Evolutionary conservation across 2,329 filamentous ascomycete genomes (phyloP), one percentile per base, ranked within the genome.

Genomic region (Ampelomyces quisqualis): DNA sequence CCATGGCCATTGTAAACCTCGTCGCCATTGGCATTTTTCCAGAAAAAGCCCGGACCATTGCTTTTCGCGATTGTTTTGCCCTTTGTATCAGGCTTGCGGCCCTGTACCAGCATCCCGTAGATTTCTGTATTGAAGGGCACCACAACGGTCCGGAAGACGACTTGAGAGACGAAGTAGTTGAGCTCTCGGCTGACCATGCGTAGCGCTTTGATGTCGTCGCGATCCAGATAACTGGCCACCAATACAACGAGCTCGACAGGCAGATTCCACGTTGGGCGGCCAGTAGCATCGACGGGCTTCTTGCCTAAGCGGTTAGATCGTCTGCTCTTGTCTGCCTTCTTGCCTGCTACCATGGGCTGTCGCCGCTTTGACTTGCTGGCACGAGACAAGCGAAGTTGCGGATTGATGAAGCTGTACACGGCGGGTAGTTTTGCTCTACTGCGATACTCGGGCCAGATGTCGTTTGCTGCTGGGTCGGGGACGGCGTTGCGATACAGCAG

Each of bases 61-160:
- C 55, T 40, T 47, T 43, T 57, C 6, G 57, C 53, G 29, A 63
- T 62, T 32, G 58, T 62, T 43, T 69, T 69, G 11, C 60, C 66
- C 47, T 69, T 70, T 27, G 54, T 37, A 55, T 65, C 64, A 5
- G 47, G 55, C 36, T 64, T 60, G 17, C 57, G 57, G 19, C 64
- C 66, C 42, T 68, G 65, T 11, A 70, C 69, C 14, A 76, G 64
- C 65, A 76, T 77, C 30, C 75, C 76, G 58, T 80, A 84, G 17
- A 86, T 77, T 50, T 84, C 78, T 1, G 79, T 76, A 28, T 77
- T 79, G 67, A 86, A 87, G 1, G 81, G 80, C 2, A 84, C 78
- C 5, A 86, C 81, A 7, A 84, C 78, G 30, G 79, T 80, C 41
- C 74, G 72, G 60, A 85, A 86, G 31, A 84, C 74, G 27, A 74